Conservation (phyloP, 352 stramenopile genomes). For the Pythium plurisporium region DNA sequence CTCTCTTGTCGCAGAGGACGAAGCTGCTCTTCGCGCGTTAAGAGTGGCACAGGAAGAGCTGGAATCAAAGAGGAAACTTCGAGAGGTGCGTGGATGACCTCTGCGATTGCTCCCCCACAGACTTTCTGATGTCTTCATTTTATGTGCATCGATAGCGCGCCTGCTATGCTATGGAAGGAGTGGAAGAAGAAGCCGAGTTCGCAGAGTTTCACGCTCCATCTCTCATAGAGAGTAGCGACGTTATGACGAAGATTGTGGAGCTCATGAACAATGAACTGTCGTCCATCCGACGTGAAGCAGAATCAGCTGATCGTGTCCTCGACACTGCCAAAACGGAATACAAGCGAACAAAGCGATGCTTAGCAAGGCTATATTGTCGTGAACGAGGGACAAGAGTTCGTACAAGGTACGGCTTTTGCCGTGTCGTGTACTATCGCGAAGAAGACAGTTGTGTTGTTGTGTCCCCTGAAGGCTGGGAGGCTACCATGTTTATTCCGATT, state of each 20-base stretch:
- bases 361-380: constrained; percentile 43
- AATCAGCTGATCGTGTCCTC: constrained; percentile 17
- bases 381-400: constrained; percentile 31
- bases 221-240: constrained; percentile 49
- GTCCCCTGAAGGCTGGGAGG: constrained; percentile 38
- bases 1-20: constrained; percentile 41
- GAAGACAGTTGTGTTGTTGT: constrained; percentile 51
- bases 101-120: not conserved
- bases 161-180: constrained; percentile 51
- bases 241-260: constrained; percentile 47
- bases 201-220: constrained; percentile 62
- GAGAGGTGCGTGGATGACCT: constrained; percentile 23
- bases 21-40: constrained; percentile 22
- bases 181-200: constrained; percentile 76
- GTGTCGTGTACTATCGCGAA: constrained; percentile 43
- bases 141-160: constrained; percentile 23
- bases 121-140: not conserved
- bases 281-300: constrained; percentile 19
- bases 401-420: constrained; percentile 47
- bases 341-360: constrained; percentile 18
- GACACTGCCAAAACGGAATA: constrained; percentile 11
- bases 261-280: constrained; percentile 30
- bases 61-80: constrained; percentile 30
- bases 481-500: constrained; percentile 46
- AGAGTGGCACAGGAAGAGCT: constrained; percentile 29